Conservation (phyloP, 2,329 filamentous ascomycete genomes). For the Fusarium sororula region DNA sequence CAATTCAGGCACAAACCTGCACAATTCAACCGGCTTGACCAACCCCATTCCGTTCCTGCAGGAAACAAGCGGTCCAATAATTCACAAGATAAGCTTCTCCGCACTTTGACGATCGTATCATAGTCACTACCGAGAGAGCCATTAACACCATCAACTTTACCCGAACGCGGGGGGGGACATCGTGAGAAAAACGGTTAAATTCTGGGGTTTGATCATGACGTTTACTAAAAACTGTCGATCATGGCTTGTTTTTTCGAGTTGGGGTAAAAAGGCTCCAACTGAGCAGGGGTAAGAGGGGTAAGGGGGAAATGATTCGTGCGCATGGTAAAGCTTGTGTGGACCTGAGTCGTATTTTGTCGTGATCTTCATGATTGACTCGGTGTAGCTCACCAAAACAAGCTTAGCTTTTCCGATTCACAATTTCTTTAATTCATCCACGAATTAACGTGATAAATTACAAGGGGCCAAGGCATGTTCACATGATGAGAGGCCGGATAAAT, state of each 20-base stretch:
- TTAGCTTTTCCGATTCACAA: not conserved
- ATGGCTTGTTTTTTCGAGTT: constrained; percentile 9
- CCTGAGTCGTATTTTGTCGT: constrained; percentile 3
- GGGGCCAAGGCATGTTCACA: not conserved
- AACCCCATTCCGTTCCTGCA: not conserved
- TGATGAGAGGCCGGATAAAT: constrained; percentile 13
- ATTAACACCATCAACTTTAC: constrained; percentile 11
- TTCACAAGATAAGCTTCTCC: constrained; percentile 7
- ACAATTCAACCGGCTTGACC: not conserved
- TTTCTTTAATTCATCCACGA: constrained; percentile 23
- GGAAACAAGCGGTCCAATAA: constrained; percentile 32
- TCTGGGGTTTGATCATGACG: constrained; percentile 25
- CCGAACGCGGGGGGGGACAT: constrained; percentile 19
- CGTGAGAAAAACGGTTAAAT: constrained; percentile 9
- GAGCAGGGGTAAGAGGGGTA: not conserved
- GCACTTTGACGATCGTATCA: constrained; percentile 24
- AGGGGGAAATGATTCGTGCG: constrained; percentile 22
- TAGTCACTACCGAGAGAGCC: not conserved
- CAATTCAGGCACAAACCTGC: not conserved
- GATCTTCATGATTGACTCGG: constrained; percentile 12
- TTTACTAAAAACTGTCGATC: constrained; percentile 12
- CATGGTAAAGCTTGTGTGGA: constrained; percentile 12
- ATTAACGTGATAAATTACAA: not conserved
- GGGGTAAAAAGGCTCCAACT: constrained; percentile 1
- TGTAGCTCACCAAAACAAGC: not conserved